Base-by-base conservation (phyloP, 2,329 filamentous ascomycete species). In the Colletotrichum euphorbiae region DNA sequence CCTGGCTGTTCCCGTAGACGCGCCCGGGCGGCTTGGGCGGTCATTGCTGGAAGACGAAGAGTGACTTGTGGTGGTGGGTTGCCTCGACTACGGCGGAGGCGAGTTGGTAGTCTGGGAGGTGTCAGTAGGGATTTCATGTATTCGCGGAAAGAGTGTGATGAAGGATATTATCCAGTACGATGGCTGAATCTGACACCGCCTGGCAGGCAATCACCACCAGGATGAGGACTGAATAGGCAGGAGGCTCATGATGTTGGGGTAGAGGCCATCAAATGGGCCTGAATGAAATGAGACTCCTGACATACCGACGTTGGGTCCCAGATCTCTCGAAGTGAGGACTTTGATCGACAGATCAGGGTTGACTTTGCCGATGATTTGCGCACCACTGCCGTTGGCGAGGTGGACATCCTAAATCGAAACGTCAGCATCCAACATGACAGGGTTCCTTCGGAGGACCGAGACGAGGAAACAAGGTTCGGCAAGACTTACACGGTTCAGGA, bases 31-130 rank as follows among this genome's bases (percentile, higher is more conserved):
- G 45, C 57, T 72, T 83, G 19, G 40, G 17, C 61, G 28, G 52
- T 80, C 77, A 80, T 72, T 79, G 76, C 62, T 88, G 86, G 75
- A 92, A 94, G 40, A 81, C 74, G 77, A 98, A 98, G 58, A 98
- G 91, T 69, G 89, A 84, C 75, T 91, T 92, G 77, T 93, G 89
- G 56, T 90, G 87, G 80, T 98, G 94, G 38, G 93, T 96, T 40
- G 89, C 90, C 66, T 98, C 92, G 15, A 97, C 94, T 3, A 98
- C 91, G 0, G 91, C 88, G 65, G 93, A 89, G 69, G 90, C 91
- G 38, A 93, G 86, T 60, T 84, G 85, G 79, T 92, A 93, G 80
- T 98, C 94, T 95, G 67, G 13, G 21, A n/a, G 2, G 31, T 50
- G 51, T 67, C 17, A 67, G 59, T 28, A 28, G 28, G 28, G 28